These are phyloP conservation scores for Amesomyces nigricolor DNA, from an alignment of 2,329 filamentous ascomycete species.

Conservation along the genomic window DNA sequence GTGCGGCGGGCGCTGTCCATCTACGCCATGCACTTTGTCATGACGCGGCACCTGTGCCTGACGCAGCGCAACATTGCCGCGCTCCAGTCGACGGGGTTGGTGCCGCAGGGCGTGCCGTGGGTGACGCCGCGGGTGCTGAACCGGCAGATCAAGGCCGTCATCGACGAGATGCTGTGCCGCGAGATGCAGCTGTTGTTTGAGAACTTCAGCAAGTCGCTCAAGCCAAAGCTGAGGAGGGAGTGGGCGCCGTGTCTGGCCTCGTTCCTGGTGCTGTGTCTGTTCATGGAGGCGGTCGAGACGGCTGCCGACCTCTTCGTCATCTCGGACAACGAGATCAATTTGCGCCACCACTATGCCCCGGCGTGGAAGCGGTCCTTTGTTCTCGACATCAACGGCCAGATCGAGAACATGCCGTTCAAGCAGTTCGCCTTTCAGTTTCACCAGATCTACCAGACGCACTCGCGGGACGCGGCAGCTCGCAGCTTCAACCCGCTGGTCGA, in stretches of 20 bases:
- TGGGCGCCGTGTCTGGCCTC: constrained; percentile 54
- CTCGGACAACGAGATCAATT: constrained; percentile 45
- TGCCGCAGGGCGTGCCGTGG: constrained; percentile 40
- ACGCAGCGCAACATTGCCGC: constrained; percentile 40
- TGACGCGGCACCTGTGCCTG: constrained; percentile 50
- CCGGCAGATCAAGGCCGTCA: constrained; percentile 51
- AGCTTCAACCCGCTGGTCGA: constrained; percentile 54
- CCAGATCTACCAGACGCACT: constrained; percentile 54
- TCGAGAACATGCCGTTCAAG: constrained; percentile 55
- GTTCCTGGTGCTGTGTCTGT: constrained; percentile 52
- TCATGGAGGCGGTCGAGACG: constrained; percentile 53
- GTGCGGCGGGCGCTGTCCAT: constrained; percentile 50
- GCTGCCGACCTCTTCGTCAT: constrained; percentile 49
- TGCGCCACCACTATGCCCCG: constrained; percentile 35
- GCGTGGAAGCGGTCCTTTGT: constrained; percentile 40
- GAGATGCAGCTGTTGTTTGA: constrained; percentile 50
- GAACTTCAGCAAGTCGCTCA: constrained; percentile 47
- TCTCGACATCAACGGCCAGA: constrained; percentile 43
- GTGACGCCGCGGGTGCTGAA: constrained; percentile 51
- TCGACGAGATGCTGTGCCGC: constrained; percentile 49
- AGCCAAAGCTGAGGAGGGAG: constrained; percentile 47
- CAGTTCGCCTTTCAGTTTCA: constrained; percentile 58
- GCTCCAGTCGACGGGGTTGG: constrained; percentile 38
- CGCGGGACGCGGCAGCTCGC: constrained; percentile 41
- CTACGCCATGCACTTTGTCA: constrained; percentile 53